These are phyloP conservation scores for Coniochaeta pulveracea DNA, from an alignment of 2,329 filamentous ascomycete genomes.

Conservation along the genomic window DNA sequence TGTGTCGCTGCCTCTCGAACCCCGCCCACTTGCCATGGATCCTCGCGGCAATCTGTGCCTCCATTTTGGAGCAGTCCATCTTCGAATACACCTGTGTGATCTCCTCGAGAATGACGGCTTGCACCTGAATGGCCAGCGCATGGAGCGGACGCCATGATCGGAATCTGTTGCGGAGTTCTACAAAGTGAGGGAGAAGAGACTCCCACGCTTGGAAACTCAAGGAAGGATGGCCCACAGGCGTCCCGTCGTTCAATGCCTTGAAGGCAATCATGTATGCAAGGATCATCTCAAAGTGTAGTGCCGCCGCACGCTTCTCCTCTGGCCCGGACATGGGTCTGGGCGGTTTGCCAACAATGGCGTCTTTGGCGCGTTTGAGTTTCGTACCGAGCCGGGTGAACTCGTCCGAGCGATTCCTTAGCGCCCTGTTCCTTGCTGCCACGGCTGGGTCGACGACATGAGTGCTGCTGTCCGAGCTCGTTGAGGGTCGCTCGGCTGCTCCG, in stretches of 20 bases:
- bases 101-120: constrained; percentile 33
- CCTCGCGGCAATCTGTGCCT: constrained; percentile 8
- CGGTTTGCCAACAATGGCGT: constrained; percentile 26
- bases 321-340: constrained; percentile 17
- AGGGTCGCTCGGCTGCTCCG: constrained; percentile 24
- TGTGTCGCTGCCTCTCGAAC: constrained; percentile 18
- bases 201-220: constrained; percentile 29
- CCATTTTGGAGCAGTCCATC: constrained; percentile 15
- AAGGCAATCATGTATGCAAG: constrained; percentile 43
- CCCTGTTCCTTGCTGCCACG: constrained; percentile 14
- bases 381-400: constrained; percentile 30
- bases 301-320: constrained; percentile 27
- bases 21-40: constrained; percentile 6
- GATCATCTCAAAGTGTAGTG: constrained; percentile 35
- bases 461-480: constrained; percentile 15
- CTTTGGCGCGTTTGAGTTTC: constrained; percentile 42
- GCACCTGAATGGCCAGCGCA: constrained; percentile 30
- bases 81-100: constrained; percentile 24
- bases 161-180: constrained; percentile 27
- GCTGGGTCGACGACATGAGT: constrained; percentile 17
- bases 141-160: constrained; percentile 21
- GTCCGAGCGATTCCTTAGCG: constrained; percentile 22
- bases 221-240: constrained; percentile 29
- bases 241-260: constrained; percentile 32
- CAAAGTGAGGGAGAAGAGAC: constrained; percentile 31